Evolutionary conservation across 2,329 filamentous ascomycete species (phyloP), one percentile per base, ranked within the genome.

Genomic region (Exophiala bonariae): DNA sequence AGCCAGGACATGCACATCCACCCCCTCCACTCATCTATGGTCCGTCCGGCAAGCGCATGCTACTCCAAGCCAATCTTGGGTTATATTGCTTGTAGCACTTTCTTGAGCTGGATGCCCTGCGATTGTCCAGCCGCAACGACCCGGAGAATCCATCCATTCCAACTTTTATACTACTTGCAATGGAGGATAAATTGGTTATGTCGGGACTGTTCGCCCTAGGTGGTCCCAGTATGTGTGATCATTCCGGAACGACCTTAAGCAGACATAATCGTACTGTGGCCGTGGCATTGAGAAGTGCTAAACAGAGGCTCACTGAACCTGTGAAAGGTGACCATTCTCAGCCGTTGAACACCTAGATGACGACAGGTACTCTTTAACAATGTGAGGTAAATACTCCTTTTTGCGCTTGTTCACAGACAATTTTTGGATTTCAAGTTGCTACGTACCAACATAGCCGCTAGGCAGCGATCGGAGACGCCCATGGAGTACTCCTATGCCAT

Each of bases 111-210:
- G 33, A n/a, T 19, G 33, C 6, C 5, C 2, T 36, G 33, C 33
- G 9, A 17, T 16, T 36, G 19, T 36, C 33, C 19, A 36, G 33
- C 17, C 33, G 33, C 19, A 36, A 36, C 33, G 33, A 36, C 19
- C 33, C n/a, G 10, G 33, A 36, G 16, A 36, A 36, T 16, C 33
- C 33, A 16, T 36, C 11, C 11, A 36, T 36, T 9, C 11, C 33
- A n/a, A 10, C 17, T 10, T 36, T 36, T 16, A 19, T 36, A 10
- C 33, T 16, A 11, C 33, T 36, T 4, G 33, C 33, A 4, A 36
- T 36, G 33, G 19, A 17, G 33, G 33, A 36, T 36, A 16, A 36
- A 36, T 17, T 36, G 33, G 33, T 36, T 16, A 36, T 36, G 33
- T 36, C 33, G 33, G 17, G 11, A 10, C 33, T 36, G 16, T 16